These are phyloP conservation scores for Przewalskia tangutica DNA, from an alignment of 257 asterid genomes.

Conservation along the genomic window DNA sequence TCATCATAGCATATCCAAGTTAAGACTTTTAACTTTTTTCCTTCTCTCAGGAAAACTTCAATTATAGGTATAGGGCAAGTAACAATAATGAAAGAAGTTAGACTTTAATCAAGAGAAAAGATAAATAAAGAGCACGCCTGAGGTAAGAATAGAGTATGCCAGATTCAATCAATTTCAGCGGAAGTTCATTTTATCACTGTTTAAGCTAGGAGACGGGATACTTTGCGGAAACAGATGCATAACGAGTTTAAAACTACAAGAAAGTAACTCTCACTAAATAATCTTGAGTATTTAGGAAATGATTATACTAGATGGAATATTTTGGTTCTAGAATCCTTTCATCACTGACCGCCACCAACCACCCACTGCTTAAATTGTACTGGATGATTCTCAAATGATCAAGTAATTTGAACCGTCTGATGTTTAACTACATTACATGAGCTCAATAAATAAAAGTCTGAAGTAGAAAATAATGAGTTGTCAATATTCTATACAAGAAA, in stretches of 20 bases:
- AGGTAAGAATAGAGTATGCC: not conserved
- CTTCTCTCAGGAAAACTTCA: not conserved
- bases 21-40: not conserved
- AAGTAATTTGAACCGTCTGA: not conserved
- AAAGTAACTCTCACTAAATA: not conserved
- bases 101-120: not conserved
- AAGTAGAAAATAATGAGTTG: not conserved
- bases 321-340: not conserved
- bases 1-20: not conserved
- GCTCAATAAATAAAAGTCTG: not conserved
- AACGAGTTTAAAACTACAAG: not conserved
- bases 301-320: not conserved
- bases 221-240: not conserved
- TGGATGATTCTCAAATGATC: not conserved
- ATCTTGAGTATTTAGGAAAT: not conserved
- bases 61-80: not conserved
- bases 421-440: not conserved
- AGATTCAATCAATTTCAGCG: not conserved
- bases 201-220: not conserved
- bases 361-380: not conserved
- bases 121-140: too few relatives aligned
- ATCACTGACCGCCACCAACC: not conserved
- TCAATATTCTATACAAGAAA: not conserved
- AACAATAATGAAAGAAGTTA: not conserved
- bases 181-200: not conserved